Conservation (phyloP, 495 filamentous ascomycete species). For the Aspergillus heteromorphus region DNA sequence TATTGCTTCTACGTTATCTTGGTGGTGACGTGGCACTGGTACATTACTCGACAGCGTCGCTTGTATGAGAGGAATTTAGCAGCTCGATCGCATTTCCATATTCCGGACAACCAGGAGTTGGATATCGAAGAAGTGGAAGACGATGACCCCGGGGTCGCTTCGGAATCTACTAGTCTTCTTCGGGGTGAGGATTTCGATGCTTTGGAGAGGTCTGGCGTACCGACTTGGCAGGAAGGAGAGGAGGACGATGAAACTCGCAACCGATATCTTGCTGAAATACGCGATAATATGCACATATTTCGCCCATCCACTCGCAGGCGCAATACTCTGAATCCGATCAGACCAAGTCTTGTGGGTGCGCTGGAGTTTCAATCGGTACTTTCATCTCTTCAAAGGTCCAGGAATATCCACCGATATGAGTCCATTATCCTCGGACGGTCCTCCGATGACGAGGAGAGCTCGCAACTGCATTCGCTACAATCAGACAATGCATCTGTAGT, state of each 20-base stretch:
- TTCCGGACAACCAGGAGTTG: conserved; percentile 62
- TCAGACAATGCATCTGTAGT: conserved; percentile 42
- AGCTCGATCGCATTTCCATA: conserved; percentile 67
- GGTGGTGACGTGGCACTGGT: conserved; percentile 93
- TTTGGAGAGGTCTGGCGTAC: conserved; percentile 59
- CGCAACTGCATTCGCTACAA: conserved; percentile 31
- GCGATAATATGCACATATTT: conserved; percentile 85
- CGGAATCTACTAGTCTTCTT: conserved; percentile 47
- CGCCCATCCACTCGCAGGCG: conserved; percentile 61
- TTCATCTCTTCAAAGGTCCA: conserved; percentile 70
- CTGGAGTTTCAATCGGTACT: conserved; percentile 91
- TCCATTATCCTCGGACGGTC: conserved; percentile 66
- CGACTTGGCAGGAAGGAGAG: conserved; percentile 45
- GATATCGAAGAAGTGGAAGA: conserved; percentile 68
- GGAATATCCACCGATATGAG: conserved; percentile 59
- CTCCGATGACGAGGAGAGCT: conserved; percentile 57
- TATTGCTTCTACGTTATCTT: conserved; percentile 87
- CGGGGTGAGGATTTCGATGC: conserved; percentile 63
- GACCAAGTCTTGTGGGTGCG: conserved; percentile 88
- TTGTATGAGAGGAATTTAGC: conserved; percentile 58
- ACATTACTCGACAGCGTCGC: conserved; percentile 54
- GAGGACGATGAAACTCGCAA: conserved; percentile 69
- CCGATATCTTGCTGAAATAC: conserved; percentile 73
- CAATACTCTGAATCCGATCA: conserved; percentile 74
- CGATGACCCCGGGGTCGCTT: conserved; percentile 57